Conservation (phyloP, 148 eudicot genomes). For the Persicaria maculosa region DNA sequence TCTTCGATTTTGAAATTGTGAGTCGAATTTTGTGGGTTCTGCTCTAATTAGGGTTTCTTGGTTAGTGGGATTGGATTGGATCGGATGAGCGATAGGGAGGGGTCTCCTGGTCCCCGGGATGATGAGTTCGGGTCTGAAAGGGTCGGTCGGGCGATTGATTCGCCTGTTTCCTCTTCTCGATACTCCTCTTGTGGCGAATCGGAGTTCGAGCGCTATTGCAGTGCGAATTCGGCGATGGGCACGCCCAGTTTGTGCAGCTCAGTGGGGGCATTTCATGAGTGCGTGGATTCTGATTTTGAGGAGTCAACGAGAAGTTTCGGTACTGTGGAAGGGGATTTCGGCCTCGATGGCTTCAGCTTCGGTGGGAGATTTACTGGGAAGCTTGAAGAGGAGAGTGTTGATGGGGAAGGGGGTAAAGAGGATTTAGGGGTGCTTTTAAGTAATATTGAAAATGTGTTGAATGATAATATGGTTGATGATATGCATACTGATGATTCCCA, state of each 20-base stretch:
- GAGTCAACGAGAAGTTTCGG: constrained; percentile 41
- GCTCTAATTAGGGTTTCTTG: background rate
- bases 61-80: background rate
- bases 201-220: constrained; percentile 84
- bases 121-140: constrained; percentile 1
- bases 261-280: constrained; percentile 58
- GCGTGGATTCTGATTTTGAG: constrained; percentile 55
- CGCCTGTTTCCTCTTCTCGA: constrained; percentile 43
- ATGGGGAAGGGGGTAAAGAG: constrained; percentile 24
- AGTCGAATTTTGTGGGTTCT: background rate
- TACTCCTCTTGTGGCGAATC: constrained; percentile 92
- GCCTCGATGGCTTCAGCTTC: constrained; percentile 40
- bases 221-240: constrained; percentile 88
- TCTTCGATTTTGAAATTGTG: background rate
- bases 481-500: constrained; percentile 12
- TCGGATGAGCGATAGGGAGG: constrained; percentile 13
- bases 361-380: constrained; percentile 34
- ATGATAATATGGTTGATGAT: constrained; percentile 25
- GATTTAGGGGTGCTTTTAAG: constrained; percentile 27
- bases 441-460: constrained; percentile 27
- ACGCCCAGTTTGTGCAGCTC: constrained; percentile 86
- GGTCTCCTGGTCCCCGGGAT: constrained; percentile 1
- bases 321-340: constrained; percentile 23
- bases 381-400: constrained; percentile 16
- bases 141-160: background rate